These are phyloP conservation scores for Vanrija humicola DNA, from an alignment of 1,284 basidiomycete species.

Conservation along the genomic window DNA sequence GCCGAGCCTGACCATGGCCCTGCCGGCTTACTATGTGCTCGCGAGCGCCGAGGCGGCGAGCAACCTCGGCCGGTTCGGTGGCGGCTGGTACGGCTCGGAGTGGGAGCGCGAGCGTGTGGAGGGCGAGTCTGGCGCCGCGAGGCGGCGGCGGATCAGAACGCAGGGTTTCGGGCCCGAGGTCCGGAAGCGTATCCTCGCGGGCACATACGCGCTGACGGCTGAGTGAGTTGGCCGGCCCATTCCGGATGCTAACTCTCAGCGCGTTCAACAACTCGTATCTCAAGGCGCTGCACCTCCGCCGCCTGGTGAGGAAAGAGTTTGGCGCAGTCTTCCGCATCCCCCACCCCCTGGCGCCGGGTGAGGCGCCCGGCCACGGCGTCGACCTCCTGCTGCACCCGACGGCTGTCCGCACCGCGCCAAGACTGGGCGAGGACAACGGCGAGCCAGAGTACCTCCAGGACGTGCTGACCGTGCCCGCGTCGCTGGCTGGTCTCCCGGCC, in stretches of 20 bases:
- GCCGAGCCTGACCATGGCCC: conserved; percentile 69
- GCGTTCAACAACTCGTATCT: conserved; percentile 96
- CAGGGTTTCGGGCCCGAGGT: conserved; percentile 81
- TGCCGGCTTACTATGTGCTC: conserved; percentile 93
- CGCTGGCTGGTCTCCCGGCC: conserved; percentile 80
- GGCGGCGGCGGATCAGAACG: conserved; percentile 60
- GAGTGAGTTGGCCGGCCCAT: conserved; percentile 58
- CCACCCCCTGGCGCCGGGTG: conserved; percentile 21
- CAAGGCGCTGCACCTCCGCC: conserved; percentile 78
- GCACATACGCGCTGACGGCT: conserved; percentile 85
- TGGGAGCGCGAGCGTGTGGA: conserved; percentile 53
- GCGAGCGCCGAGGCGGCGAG: conserved; percentile 92
- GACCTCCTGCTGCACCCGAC: conserved; percentile 81
- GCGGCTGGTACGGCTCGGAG: conserved; percentile 58
- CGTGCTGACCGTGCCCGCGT: conserved; percentile 85
- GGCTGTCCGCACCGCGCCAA: conserved; percentile 72
- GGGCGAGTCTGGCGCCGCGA: conserved; percentile 52
- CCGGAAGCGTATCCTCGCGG: conserved; percentile 80
- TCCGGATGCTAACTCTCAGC: conserved; percentile 48
- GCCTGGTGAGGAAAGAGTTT: conserved; percentile 69
- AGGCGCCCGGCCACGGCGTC: conserved; percentile 52
- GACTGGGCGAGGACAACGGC: not conserved
- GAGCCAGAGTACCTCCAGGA: conserved; percentile 72
- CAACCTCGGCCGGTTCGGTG: conserved; percentile 87
- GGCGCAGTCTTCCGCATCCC: conserved; percentile 61